Base-by-base conservation (phyloP, 2,329 filamentous ascomycete genomes). In the Pseudopyrenochaeta lycopersici region DNA sequence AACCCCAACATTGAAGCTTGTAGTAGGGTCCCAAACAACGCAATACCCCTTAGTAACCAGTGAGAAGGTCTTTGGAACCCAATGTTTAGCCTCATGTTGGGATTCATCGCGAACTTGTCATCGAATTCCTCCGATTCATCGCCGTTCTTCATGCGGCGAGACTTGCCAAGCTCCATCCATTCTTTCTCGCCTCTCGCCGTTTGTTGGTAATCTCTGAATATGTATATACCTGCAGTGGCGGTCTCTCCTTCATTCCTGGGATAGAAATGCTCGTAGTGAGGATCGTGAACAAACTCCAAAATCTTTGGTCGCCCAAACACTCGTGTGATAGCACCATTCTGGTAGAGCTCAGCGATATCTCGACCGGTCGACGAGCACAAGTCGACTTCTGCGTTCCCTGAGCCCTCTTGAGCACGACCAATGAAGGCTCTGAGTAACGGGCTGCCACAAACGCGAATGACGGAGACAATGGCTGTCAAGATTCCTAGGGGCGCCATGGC, bases 401-500 rank as follows among this genome's bases (percentile, higher is more conserved):
- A 12, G 21, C 39, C n/a, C 27, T 41, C 39, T 27, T 21, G 14
- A 20, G 39, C 39, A 4, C 39, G 11, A 15, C 79, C 78, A 10
- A 81, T 66, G 20, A 80, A 70, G 2, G 78, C 75, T 14, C 72
- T 67, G 1, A 79, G 56, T 1, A 61, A 70, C 0, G 67, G 27
- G 1, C 31, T 50, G 1, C 71, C 76, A 47, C 62, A 49, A 2
- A 78, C 32, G 46, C 71, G 62, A 21, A 75, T 73, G 0, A 64
- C 64, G 4, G 58, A 60, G 36, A 73, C 68, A 1, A 81, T 55
- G 0, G 70, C 67, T 0, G 79, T 81, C 11, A 81, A 53, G 21
- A 81, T 75, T 0, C 79, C 78, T 0, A 79, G 33, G 0, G 76
- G 76, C 0, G 62, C 73, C 58, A 76, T 68, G 1, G 74, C 72